Conservation (phyloP, 164 flowering plant genomes). For the Magnolia sinica region DNA sequence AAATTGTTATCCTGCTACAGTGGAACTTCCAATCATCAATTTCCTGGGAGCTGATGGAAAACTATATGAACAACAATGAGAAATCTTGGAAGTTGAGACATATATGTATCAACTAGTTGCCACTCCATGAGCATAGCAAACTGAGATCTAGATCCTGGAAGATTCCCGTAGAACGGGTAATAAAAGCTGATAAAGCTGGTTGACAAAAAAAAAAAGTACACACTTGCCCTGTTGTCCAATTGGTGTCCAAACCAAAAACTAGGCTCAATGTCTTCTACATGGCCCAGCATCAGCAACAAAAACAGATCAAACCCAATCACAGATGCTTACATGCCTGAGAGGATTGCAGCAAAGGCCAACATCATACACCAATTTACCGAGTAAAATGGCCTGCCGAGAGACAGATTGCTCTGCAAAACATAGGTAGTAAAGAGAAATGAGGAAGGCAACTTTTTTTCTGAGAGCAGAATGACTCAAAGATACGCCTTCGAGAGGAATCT, state of each 20-base stretch:
- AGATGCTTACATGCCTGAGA: not conserved
- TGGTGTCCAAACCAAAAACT: not conserved
- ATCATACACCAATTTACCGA: not conserved
- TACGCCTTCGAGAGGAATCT: not conserved
- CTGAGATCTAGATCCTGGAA: not conserved
- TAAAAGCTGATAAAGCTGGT: not conserved
- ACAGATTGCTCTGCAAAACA: constrained; percentile 7
- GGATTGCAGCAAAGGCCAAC: not conserved
- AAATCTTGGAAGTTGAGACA: no score
- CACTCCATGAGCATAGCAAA: not conserved
- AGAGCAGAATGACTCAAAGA: not conserved
- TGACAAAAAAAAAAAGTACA: not conserved
- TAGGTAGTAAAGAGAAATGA: not conserved
- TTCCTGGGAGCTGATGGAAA: no score
- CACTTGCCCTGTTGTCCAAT: not conserved
- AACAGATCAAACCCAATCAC: not conserved
- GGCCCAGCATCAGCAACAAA: constrained; percentile 1
- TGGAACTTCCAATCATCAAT: no score
- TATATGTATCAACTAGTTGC: no score
- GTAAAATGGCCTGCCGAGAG: constrained; percentile 4
- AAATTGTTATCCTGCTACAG: no score
- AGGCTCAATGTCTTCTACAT: constrained; percentile 2
- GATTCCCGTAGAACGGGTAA: not conserved
- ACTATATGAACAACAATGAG: no score
- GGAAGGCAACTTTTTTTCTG: constrained; percentile 6